Evolutionary conservation across 2,329 filamentous ascomycete genomes (phyloP), one percentile per base, ranked within the genome.

Genomic region (Neopestalotiopsis rosae): DNA sequence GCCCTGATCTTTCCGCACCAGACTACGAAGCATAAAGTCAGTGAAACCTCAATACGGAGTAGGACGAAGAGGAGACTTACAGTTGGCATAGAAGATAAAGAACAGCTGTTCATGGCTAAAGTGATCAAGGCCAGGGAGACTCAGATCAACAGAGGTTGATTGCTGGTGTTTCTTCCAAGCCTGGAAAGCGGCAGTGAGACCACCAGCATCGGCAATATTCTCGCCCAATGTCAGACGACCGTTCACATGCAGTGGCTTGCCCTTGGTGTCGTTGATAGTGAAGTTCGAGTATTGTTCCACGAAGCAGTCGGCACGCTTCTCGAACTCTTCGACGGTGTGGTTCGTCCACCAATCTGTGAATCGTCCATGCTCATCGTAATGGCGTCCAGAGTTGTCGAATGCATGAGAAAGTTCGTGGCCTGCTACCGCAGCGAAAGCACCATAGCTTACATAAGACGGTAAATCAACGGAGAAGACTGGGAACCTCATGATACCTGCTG

Each of bases 1-100:
- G 87, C 86, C 6, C 88, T 85, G 2, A 81, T 85, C 81, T 91
- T 91, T 45, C 87, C 86, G 76, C 92, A 94, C 90, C 90, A 93
- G 79, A 49, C 65, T 69, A 42, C 52, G 13, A 28, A 28, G 4
- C 34, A 38, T 38, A 10, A 7, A 24, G 32, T 49, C 28, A 57
- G 56, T 20, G 5, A 61, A 14, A 32, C 3, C 9, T 10, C 14
- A 34, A n/a, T 14, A 20, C 5, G 0, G 38, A 10, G 32, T 66
- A 69, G n/a, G 9, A 17, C 5, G 3, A 13, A 10, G 10, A 10
- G 24, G 7, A 1, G 10, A 38, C 58, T 59, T 64, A 69, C 84
- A 88, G 68, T 87, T 89, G 7, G 81, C 85, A 74, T 89, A 91
- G 34, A 85, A 86, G 57, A 91, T 83, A 71, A 90, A 91, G 81